Evolutionary conservation across 129 eudicot species (phyloP), one percentile per base, ranked within the genome.

Genomic region (Tagetes erecta): DNA sequence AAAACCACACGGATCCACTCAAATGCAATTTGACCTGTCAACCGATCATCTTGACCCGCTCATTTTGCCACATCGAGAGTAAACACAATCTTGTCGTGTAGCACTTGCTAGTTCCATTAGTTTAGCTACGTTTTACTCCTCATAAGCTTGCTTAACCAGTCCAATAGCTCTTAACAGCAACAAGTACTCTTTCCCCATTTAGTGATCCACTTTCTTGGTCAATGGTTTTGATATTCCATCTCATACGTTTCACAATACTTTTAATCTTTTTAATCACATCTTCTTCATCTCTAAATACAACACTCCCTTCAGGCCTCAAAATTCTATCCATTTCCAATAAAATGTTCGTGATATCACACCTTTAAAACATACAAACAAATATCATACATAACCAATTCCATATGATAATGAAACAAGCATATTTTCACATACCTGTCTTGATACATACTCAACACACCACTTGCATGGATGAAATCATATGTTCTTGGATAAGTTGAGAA

Each of bases 271-370:
- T 80, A 42, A 93, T 75, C 10, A 86, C 86, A 41, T 90, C 96
- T 55, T 78, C 95, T 5, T 46, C 86, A 79, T 93, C 98, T 76
- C 96, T 81, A 81, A 93, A 86, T 52, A 93, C 71, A 46, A 84
- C 91, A 2, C 86, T 83, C 52, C 98, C 98, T 76, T 93, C 92
- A 27, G 98, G 98, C 55, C 98, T 77, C 68, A 92, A 76, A 42
- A 92, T 86, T 76, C 98, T 80, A 74, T 92, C 98, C 95, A 92
- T 82, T 84, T 92, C 98, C n/a, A 92, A 74, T 36, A 92, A 80
- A 57, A 87, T 92, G 76, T 87, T 45, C 4, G 85, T 80, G 8
- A 87, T 79, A 75, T 93, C 98, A 47, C 98, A 93, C 87, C 97
- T 92, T 55, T 79, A 80, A 74, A 60, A 41, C 79, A 82, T 67